Evolutionary conservation across 2,329 filamentous ascomycete species (phyloP).

Genomic region (Trichophyton equinum): DNA sequence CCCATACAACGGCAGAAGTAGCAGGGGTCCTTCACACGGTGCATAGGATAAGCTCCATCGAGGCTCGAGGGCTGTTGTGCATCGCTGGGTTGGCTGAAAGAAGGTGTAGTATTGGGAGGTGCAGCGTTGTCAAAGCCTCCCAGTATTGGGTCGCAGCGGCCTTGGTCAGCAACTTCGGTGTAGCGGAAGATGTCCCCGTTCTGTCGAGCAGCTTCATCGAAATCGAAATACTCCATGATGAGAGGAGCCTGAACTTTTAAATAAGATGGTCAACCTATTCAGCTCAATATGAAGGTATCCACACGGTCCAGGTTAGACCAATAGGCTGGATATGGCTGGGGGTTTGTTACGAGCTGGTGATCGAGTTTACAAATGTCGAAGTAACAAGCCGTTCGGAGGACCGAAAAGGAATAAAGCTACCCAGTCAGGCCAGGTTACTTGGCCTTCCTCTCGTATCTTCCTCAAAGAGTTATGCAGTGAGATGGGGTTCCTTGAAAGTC

Average conservation of each 20-base stretch:
- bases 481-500: not conserved
- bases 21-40: conserved; percentile 34
- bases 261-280: not conserved
- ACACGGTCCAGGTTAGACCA: not conserved
- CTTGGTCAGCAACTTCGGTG: not conserved
- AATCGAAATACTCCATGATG: conserved; percentile 38
- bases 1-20: conserved; percentile 36
- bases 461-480: not conserved
- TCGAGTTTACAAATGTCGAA: not conserved
- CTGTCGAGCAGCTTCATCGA: conserved; percentile 32
- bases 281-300: not conserved
- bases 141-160: not conserved
- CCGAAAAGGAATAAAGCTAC: not conserved
- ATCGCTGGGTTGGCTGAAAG: not conserved
- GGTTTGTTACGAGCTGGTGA: conserved; percentile 1
- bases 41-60: conserved; percentile 31
- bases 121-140: not conserved
- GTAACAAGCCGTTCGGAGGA: not conserved
- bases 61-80: conserved; percentile 7
- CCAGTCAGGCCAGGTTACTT: not conserved
- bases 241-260: not conserved
- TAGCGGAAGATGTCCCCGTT: conserved; percentile 19
- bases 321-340: not conserved
- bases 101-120: not conserved
- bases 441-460: not conserved